phyloP scores from a whole-genome alignment of 108 stramenopile species.

The Skeletonema potamos region DNA sequence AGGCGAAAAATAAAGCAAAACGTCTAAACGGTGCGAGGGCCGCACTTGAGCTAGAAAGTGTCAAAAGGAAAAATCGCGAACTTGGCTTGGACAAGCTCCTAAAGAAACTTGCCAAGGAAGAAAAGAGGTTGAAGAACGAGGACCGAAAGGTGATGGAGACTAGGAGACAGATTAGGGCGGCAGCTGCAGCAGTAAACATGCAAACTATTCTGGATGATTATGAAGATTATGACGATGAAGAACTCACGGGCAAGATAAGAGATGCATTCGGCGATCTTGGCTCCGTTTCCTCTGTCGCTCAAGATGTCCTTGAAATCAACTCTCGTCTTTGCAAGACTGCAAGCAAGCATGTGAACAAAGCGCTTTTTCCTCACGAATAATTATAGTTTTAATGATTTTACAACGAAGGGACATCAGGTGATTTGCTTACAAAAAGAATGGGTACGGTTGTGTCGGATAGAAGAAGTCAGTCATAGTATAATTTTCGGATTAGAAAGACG shows the following conservation, averaged over 20 bases:
- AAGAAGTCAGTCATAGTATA: no score
- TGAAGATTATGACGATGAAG: not conserved
- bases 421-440: no score
- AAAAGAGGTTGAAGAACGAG: not conserved
- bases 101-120: not conserved
- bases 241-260: not conserved
- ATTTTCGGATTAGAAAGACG: no score
- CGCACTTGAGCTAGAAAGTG: not conserved
- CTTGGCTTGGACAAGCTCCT: not conserved
- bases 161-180: not conserved
- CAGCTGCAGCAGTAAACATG: not conserved
- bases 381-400: no score
- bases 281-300: not conserved
- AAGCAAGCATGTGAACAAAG: no score
- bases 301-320: not conserved
- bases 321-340: no score
- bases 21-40: no score
- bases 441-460: no score
- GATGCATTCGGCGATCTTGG: not conserved
- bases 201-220: not conserved
- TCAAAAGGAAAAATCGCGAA: not conserved
- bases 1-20: no score
- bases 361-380: no score
- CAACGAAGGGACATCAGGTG: no score
- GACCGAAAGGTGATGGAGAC: not conserved